A percentile compares a stretch with the other conserved stretches of the same genome.
These are phyloP conservation scores for Talaromyces liani DNA, from an alignment of 495 filamentous ascomycete species.

Conservation along the genomic window DNA sequence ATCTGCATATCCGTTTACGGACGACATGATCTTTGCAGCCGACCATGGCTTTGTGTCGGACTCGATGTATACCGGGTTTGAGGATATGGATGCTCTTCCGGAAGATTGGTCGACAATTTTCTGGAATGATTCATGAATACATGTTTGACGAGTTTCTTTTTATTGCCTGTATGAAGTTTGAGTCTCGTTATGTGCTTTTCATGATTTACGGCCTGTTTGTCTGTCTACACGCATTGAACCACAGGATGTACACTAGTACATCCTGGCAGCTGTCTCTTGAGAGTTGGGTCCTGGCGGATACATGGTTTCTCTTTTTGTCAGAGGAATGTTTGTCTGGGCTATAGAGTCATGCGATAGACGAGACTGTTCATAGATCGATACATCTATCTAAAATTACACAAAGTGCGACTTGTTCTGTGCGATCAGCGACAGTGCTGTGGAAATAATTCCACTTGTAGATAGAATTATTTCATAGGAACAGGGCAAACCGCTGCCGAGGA, in stretches of 20 bases:
- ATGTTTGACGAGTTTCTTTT: background rate
- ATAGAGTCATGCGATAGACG: constrained; percentile 7
- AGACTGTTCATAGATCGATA: constrained; percentile 2
- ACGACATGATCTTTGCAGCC: constrained; percentile 7
- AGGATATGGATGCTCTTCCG: constrained; percentile 10
- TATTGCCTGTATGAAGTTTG: background rate
- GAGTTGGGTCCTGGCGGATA: background rate
- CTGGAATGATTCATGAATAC: constrained; percentile 6
- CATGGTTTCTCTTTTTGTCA: background rate
- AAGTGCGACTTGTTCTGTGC: background rate
- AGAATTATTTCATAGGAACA: background rate
- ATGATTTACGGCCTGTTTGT: constrained; percentile 5
- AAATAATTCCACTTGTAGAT: background rate
- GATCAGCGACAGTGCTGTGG: background rate
- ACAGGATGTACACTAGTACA: background rate
- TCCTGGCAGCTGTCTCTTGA: background rate
- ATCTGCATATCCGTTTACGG: background rate
- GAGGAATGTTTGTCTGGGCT: background rate
- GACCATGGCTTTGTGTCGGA: constrained; percentile 6
- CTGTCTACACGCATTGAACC: background rate
- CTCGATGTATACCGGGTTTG: constrained; percentile 8
- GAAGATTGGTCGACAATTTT: constrained; percentile 12
- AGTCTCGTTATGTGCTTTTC: background rate
- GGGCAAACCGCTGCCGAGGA: background rate
- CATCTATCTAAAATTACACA: background rate